Conservation (phyloP, 2,329 filamentous ascomycete species). For the Colletotrichum phormii region DNA sequence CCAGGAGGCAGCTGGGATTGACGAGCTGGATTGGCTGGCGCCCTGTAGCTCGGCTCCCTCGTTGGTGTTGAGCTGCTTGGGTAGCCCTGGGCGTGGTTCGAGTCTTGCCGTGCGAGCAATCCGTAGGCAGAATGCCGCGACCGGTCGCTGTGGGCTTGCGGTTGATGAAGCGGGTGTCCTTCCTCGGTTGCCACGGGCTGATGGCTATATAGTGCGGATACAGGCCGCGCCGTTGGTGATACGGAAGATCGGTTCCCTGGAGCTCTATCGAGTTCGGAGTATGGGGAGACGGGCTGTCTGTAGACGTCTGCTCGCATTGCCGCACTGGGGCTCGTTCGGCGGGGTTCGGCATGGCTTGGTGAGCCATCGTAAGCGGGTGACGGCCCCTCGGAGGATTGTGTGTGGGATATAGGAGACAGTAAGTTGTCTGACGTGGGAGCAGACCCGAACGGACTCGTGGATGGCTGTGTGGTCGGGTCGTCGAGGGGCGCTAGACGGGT, state of each 20-base stretch:
- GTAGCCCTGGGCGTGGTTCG: conserved; percentile 70
- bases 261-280: conserved; percentile 23
- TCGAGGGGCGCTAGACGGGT: conserved; percentile 21
- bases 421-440: conserved; percentile 18
- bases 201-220: conserved; percentile 41
- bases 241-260: conserved; percentile 11
- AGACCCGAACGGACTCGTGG: conserved; percentile 7
- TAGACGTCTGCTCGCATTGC: conserved; percentile 29
- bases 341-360: conserved; percentile 40
- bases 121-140: conserved; percentile 68
- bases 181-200: conserved; percentile 31
- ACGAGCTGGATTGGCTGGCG: conserved; percentile 73
- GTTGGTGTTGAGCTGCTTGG: conserved; percentile 69
- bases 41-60: conserved; percentile 76
- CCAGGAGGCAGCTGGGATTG: conserved; percentile 62
- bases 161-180: conserved; percentile 53
- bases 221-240: conserved; percentile 18
- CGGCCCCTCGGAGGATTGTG: background rate
- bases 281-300: conserved; percentile 22
- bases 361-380: conserved; percentile 41
- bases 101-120: conserved; percentile 69
- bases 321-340: conserved; percentile 27
- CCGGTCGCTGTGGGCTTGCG: conserved; percentile 67
- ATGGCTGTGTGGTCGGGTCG: conserved; percentile 2
- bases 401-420: conserved; percentile 10